phyloP scores from a whole-genome alignment of 345 rosid genomes.

The Mangifera indica region DNA sequence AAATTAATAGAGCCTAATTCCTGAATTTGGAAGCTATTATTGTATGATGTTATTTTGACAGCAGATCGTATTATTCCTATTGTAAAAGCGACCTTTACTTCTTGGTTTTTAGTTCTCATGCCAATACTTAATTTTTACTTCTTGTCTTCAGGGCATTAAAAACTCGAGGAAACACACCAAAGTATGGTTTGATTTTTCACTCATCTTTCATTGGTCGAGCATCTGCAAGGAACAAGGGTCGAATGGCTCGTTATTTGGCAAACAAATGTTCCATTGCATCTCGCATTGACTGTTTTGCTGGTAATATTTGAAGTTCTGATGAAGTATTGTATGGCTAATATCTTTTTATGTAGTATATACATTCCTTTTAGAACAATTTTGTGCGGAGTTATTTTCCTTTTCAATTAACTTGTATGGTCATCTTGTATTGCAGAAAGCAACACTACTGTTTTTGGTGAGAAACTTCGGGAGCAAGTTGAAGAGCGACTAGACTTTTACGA shows the following conservation, averaged over 20 bases:
- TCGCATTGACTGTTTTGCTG: constrained; percentile 89
- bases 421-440: constrained; percentile 46
- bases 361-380: neutral
- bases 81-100: neutral
- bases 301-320: constrained; percentile 29
- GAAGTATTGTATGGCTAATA: neutral
- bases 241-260: constrained; percentile 94
- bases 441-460: constrained; percentile 73
- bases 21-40: neutral
- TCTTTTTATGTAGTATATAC: neutral
- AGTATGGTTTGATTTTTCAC: constrained; percentile 91
- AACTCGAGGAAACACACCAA: constrained; percentile 96
- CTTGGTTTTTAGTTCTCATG: neutral
- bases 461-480: constrained; percentile 92
- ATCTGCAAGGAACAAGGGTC: constrained; percentile 86
- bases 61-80: neutral
- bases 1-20: neutral
- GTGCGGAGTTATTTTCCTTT: neutral
- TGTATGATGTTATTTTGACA: neutral
- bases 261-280: constrained; percentile 96
- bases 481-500: constrained; percentile 88
- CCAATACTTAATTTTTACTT: no score
- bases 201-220: constrained; percentile 93
- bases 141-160: constrained; percentile 65
- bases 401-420: neutral